Base-by-base conservation (phyloP, 1,139 yeast species). In the Pneumocystis jirovecii region DNA sequence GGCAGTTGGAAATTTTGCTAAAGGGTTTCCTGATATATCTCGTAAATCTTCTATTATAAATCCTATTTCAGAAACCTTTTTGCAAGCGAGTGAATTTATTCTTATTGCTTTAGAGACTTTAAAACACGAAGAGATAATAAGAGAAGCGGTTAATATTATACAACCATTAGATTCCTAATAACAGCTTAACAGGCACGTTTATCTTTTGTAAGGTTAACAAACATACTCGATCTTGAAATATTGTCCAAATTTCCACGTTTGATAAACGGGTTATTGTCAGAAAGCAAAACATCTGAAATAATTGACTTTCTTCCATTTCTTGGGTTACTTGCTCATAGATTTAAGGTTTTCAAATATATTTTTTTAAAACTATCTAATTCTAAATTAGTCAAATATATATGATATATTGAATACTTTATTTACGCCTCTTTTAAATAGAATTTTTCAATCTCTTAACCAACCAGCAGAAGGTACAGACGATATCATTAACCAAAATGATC, bases 1-100 rank as follows among this genome's bases (percentile, higher is more conserved):
- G 84, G 93, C 97, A 0, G 83, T 93, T 65, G 97, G 97, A 50
- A 89, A 96, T 0, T 81, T 91, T 72, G 87, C 91, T 1, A 82
- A 93, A 72, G 97, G 97, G 1, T 85, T 87, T 35, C 68, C 68
- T 35, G 61, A 63, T 10, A 61, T 60, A 71, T 86, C 84, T 69
- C 80, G 80, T 57, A 77, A 76, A 61, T 69, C 73, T 10, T 68
- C 73, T 50, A 72, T 72, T 17, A 72, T 72, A 64, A 65, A 71
- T 66, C 68, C 66, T 25, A 64, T 66, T 61, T 70, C 82, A 34
- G 76, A 81, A 66, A 86, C 85, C 72, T 82, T 89, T 70, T 79
- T 82, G 67, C 84, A 84, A 70, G 88, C 90, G 17, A 84, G 96
- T 0, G 90, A 89, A 73, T 96, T 88, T 42, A 89, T 89, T 15